These are phyloP conservation scores for Gomphus bonarii DNA, from an alignment of 1,284 basidiomycete species.

Conservation along the genomic window DNA sequence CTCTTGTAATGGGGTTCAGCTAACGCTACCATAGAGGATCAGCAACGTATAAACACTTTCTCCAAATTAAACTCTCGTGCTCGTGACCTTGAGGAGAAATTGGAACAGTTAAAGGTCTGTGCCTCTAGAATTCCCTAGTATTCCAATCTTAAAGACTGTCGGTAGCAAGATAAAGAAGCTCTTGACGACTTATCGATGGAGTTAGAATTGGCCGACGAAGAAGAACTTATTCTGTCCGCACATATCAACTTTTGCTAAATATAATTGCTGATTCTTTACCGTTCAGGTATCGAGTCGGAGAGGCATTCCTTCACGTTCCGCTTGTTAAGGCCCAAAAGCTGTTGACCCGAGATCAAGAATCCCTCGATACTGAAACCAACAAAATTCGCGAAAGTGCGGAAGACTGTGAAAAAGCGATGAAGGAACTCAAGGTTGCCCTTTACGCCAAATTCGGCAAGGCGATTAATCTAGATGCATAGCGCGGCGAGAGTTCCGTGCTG, in stretches of 20 bases:
- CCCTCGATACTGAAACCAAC: slow-evolving; percentile 51
- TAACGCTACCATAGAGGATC: slow-evolving; percentile 58
- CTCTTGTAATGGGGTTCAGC: not conserved
- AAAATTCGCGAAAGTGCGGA: slow-evolving; percentile 46
- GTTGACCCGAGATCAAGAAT: slow-evolving; percentile 60
- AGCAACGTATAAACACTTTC: slow-evolving; percentile 87
- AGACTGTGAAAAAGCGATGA: slow-evolving; percentile 80
- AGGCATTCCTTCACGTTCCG: slow-evolving; percentile 78
- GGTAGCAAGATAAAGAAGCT: slow-evolving; percentile 87
- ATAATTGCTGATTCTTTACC: not conserved
- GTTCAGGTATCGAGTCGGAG: slow-evolving; percentile 80
- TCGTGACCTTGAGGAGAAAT: slow-evolving; percentile 61
- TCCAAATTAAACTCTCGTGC: slow-evolving; percentile 83
- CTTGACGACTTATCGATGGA: slow-evolving; percentile 84
- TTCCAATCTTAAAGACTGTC: not conserved
- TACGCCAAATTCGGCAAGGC: slow-evolving; percentile 92
- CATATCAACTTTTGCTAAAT: not conserved
- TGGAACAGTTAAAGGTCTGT: slow-evolving; percentile 61
- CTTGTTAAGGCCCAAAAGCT: slow-evolving; percentile 64
- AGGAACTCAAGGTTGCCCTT: slow-evolving; percentile 75
- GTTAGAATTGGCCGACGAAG: slow-evolving; percentile 83
- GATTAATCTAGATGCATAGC: slow-evolving; percentile 80
- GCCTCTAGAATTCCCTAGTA: not conserved
- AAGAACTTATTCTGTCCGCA: slow-evolving; percentile 63
- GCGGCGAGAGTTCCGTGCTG: not conserved